These are phyloP conservation scores for Calonectria henricotiae DNA, from an alignment of 2,329 filamentous ascomycete species.

Conservation along the genomic window DNA sequence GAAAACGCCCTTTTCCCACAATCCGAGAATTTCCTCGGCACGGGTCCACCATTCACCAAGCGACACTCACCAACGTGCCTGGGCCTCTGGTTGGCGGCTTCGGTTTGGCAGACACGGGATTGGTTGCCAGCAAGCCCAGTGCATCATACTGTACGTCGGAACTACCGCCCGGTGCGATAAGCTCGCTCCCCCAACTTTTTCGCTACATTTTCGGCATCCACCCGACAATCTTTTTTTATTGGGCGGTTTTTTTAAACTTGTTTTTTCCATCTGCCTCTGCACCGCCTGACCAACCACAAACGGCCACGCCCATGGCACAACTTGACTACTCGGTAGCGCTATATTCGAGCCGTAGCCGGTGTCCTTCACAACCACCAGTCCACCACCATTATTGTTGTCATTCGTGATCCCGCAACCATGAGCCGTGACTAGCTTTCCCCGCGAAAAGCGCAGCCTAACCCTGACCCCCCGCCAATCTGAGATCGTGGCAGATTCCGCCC, in stretches of 20 bases:
- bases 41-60: conserved; percentile 50
- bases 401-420: conserved; percentile 9
- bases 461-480: conserved; percentile 42
- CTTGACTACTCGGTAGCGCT: neutral
- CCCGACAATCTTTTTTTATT: neutral
- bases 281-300: neutral
- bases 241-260: no score
- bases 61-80: conserved; percentile 48
- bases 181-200: conserved; percentile 5
- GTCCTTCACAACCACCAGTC: neutral
- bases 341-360: neutral
- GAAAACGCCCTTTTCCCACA: conserved; percentile 1
- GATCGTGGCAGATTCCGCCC: conserved; percentile 47
- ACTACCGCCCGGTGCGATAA: conserved; percentile 7
- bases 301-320: no score
- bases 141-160: conserved; percentile 5
- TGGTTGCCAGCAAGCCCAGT: conserved; percentile 34
- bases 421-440: conserved; percentile 33
- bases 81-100: conserved; percentile 27
- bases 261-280: neutral
- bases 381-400: neutral
- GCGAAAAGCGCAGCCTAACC: conserved; percentile 35
- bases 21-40: conserved; percentile 47
- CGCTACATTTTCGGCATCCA: conserved; percentile 14
- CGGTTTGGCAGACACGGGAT: conserved; percentile 36